These are phyloP conservation scores for Ascochyta clinopodiicola DNA, from an alignment of 2,329 filamentous ascomycete genomes.

Conservation along the genomic window DNA sequence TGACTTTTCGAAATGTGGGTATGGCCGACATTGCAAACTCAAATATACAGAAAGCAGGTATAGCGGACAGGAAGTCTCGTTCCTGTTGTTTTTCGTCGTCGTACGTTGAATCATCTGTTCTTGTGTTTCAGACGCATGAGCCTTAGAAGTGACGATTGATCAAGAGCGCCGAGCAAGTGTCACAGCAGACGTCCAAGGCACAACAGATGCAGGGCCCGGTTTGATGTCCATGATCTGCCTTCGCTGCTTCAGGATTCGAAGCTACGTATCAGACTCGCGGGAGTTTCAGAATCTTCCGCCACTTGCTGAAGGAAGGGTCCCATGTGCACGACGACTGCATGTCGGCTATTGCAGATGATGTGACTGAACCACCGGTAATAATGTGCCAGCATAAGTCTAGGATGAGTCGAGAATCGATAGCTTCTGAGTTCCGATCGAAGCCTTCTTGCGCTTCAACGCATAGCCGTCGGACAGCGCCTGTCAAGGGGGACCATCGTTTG, in stretches of 20 bases:
- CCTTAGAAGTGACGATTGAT: neutral
- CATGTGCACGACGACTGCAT: conserved; percentile 15
- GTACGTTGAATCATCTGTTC: neutral
- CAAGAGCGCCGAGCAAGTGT: neutral
- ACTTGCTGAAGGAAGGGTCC: conserved; percentile 25
- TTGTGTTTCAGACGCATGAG: conserved; percentile 6
- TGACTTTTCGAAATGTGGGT: neutral
- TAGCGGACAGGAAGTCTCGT: conserved; percentile 1
- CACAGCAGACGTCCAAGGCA: no score
- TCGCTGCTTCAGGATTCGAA: conserved; percentile 41
- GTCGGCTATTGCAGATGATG: conserved; percentile 20
- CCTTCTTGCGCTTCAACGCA: conserved; percentile 14
- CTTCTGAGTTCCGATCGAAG: conserved; percentile 1
- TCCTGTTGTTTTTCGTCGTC: neutral
- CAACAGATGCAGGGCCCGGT: conserved; percentile 23
- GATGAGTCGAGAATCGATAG: conserved; percentile 16
- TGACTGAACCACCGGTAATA: conserved; percentile 27
- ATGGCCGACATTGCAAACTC: conserved; percentile 4
- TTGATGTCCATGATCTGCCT: conserved; percentile 43
- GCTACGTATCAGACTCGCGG: conserved; percentile 42
- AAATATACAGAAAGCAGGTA: conserved; percentile 5
- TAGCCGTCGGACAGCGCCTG: neutral
- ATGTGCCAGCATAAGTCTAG: conserved; percentile 10
- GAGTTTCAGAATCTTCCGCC: conserved; percentile 45
- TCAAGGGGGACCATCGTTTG: conserved; percentile 5